These are phyloP conservation scores for Claviceps cyperi DNA, from an alignment of 2,329 filamentous ascomycete genomes.

Conservation along the genomic window DNA sequence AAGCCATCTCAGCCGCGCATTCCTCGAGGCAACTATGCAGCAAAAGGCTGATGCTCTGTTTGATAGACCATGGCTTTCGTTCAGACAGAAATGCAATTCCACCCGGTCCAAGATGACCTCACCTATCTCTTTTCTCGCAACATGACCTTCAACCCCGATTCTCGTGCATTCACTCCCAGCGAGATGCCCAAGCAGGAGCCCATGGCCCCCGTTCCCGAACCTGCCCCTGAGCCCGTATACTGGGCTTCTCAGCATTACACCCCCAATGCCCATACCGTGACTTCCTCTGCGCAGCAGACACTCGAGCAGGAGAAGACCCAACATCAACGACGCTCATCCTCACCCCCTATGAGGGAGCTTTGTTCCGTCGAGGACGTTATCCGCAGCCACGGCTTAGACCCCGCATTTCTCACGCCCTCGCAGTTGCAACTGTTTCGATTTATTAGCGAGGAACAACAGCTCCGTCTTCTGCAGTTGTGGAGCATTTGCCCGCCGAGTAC, in stretches of 20 bases:
- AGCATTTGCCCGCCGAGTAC: slow-evolving; percentile 59
- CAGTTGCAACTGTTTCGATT: slow-evolving; percentile 69
- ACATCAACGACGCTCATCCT: slow-evolving; percentile 31
- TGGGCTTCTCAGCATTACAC: slow-evolving; percentile 72
- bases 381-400: slow-evolving; percentile 53
- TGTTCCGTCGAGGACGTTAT: slow-evolving; percentile 44
- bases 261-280: slow-evolving; percentile 52
- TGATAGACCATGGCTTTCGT: slow-evolving; percentile 23
- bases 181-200: slow-evolving; percentile 17
- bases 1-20: background rate
- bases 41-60: background rate
- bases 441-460: slow-evolving; percentile 56
- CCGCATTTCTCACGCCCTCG: slow-evolving; percentile 51
- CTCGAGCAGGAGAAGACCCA: slow-evolving; percentile 13
- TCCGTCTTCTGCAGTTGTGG: slow-evolving; percentile 73
- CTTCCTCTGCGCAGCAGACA: slow-evolving; percentile 18
- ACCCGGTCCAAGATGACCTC: slow-evolving; percentile 66
- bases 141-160: slow-evolving; percentile 45
- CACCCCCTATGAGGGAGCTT: slow-evolving; percentile 33
- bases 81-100: slow-evolving; percentile 13
- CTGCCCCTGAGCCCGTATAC: slow-evolving; percentile 38
- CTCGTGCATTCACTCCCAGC: slow-evolving; percentile 11
- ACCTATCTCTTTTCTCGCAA: slow-evolving; percentile 65
- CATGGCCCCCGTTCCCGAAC: slow-evolving; percentile 12
- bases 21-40: no score